phyloP scores from a whole-genome alignment of 1,139 yeast genomes.

The Kurtzmaniella natalensis region DNA sequence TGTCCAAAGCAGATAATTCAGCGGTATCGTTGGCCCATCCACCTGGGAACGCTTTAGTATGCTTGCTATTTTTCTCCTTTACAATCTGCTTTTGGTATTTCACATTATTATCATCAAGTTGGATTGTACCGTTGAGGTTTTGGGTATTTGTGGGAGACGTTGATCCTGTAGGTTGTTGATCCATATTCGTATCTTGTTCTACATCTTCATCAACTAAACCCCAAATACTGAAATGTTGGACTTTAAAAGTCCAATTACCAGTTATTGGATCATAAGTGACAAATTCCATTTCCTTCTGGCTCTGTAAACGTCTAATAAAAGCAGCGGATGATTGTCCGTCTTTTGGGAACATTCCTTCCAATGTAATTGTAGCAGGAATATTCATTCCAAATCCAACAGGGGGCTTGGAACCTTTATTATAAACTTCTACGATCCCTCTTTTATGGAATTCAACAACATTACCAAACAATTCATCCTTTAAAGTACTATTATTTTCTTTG shows the following conservation, averaged over 20 bases:
- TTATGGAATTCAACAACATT: slow-evolving; percentile 53
- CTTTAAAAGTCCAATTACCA: slow-evolving; percentile 79
- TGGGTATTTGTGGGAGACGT: too few relatives aligned
- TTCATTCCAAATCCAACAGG: slow-evolving; percentile 71
- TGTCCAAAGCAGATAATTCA: slow-evolving; percentile 15
- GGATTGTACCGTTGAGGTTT: slow-evolving; percentile 20
- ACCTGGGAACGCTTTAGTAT: slow-evolving; percentile 35
- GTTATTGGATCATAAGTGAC: slow-evolving; percentile 73
- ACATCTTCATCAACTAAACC: slow-evolving; percentile 74
- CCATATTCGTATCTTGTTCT: slow-evolving; percentile 41
- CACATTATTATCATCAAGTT: slow-evolving; percentile 25
- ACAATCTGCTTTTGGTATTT: slow-evolving; percentile 29
- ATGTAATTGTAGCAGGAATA: slow-evolving; percentile 77
- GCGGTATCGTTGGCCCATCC: slow-evolving; percentile 24
- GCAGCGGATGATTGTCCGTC: slow-evolving; percentile 21
- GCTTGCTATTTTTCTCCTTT: slow-evolving; percentile 28
- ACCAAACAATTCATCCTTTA: slow-evolving; percentile 47
- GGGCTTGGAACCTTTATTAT: slow-evolving; percentile 52
- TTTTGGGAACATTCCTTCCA: slow-evolving; percentile 61
- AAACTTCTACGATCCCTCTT: slow-evolving; percentile 63
- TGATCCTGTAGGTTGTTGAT: slow-evolving; percentile 21
- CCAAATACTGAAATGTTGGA: slow-evolving; percentile 92
- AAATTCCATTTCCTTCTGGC: slow-evolving; percentile 64
- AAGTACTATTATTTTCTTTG: slow-evolving; percentile 25
- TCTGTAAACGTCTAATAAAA: slow-evolving; percentile 47